Base-by-base conservation (phyloP, 257 asterid genomes). In the Przewalskia tangutica region DNA sequence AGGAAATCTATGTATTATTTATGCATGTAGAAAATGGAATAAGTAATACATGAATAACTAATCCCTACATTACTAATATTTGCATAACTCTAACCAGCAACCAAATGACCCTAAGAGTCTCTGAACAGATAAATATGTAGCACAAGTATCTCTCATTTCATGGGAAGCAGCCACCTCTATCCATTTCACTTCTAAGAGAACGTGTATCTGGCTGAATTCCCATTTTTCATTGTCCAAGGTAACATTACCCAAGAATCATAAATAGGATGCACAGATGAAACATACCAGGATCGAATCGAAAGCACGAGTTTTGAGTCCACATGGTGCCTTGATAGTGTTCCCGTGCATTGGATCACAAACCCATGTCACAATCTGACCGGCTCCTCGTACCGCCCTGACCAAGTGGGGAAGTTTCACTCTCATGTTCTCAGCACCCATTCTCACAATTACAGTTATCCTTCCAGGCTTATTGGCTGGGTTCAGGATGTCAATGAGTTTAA, bases 371-470 rank as follows among this genome's bases (percentile, higher is more conserved):
- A 91, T 82, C 79, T 92, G 98, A 13, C 97, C 97, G 0, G 98
- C 94, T 80, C 92, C 73, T 54, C 97, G 92, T 32, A 93, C 98
- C 1, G 96, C 95, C 90, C 98, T 87, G 67, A 93, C 89, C 90
- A 93, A 88, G 83, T 91, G 93, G 27, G 94, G 90, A 84, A 93
- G 96, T 85, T 93, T 92, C 48, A 91, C 98, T 79, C 98, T 90
- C 97, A 93, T 91, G 84, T 91, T 93, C 89, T 93, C 98, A 8
- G 97, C 98, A 64, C 97, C 97, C 98, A 93, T 92, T 86, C 98
- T 87, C 40, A 90, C 94, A 5, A 93, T 92, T 46, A 93, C 85
- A 0, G 98, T 90, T 8, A 93, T 93, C 85, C 97, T 91, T 79
- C 98, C 98, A 0, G 98, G 89, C 88, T 91, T 93, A 89, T 93